Evolutionary conservation across 2,329 filamentous ascomycete species (phyloP).

Genomic region (Pochonia chlamydosporia): DNA sequence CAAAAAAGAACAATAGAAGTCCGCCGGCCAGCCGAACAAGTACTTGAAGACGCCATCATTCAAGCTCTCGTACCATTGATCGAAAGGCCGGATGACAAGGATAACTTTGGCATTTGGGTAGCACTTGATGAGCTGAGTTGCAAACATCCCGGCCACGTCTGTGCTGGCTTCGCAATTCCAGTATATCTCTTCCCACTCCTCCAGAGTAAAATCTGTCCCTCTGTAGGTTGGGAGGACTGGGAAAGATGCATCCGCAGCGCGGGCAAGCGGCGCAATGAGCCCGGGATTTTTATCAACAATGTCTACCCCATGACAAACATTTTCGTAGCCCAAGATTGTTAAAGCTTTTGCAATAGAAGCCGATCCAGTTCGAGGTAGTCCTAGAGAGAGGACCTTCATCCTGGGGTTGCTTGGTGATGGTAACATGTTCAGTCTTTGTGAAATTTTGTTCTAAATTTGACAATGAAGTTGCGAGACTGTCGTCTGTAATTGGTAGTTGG

Average conservation of each 20-base stretch:
- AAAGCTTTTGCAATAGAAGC: slow-evolving; percentile 27
- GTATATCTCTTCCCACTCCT: slow-evolving; percentile 28
- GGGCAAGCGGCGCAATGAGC: slow-evolving; percentile 13
- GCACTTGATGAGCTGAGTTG: slow-evolving; percentile 18
- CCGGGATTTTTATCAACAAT: slow-evolving; percentile 20
- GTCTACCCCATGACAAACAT: slow-evolving; percentile 25
- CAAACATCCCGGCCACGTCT: slow-evolving; percentile 23
- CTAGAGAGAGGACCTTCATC: slow-evolving; percentile 20
- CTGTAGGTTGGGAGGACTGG: slow-evolving; percentile 20
- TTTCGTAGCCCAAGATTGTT: slow-evolving; percentile 23
- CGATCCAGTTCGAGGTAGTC: slow-evolving; percentile 25
- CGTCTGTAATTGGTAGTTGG: too few species aligned
- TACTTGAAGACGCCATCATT: slow-evolving; percentile 22
- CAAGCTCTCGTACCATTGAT: slow-evolving; percentile 25
- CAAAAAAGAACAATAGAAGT: slow-evolving; percentile 14
- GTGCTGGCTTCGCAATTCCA: slow-evolving; percentile 23
- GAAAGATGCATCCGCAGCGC: slow-evolving; percentile 24
- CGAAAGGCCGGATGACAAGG: slow-evolving; percentile 23
- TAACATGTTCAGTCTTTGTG: too few species aligned
- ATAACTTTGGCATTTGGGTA: slow-evolving; percentile 30
- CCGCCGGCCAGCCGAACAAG: slow-evolving; percentile 13
- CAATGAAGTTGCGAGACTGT: too few species aligned
- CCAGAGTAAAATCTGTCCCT: slow-evolving; percentile 18
- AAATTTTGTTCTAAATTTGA: too few species aligned
- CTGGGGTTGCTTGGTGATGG: neutral